Conservation (phyloP, 2,329 filamentous ascomycete species). For the Rutstroemia sp. region DNA sequence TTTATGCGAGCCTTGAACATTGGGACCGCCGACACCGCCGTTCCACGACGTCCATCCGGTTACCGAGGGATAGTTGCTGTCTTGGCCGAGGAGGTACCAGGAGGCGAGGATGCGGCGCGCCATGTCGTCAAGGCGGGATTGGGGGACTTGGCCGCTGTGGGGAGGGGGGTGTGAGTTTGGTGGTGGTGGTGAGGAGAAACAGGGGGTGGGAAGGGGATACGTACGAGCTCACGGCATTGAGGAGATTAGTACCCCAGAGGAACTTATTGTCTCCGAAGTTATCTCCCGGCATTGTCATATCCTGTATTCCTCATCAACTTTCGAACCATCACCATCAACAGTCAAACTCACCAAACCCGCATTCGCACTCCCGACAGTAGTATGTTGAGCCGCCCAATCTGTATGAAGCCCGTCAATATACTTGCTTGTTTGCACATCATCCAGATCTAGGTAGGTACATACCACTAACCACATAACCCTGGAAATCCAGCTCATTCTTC, state of each 20-base stretch:
- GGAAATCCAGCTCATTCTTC: conserved; percentile 70
- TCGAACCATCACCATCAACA: neutral
- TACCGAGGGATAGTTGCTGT: conserved; percentile 38
- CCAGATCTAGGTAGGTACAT: conserved; percentile 1
- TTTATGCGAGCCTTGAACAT: conserved; percentile 52
- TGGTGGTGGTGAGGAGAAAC: neutral
- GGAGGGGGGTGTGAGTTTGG: conserved; percentile 4
- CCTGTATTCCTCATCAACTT: conserved; percentile 14
- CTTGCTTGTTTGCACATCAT: too few relatives aligned
- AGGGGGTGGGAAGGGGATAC: neutral
- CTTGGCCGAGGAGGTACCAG: conserved; percentile 52
- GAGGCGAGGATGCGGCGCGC: conserved; percentile 54
- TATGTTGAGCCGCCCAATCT: conserved; percentile 74
- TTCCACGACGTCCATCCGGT: conserved; percentile 39
- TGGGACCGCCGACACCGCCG: conserved; percentile 27
- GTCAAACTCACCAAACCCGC: conserved; percentile 48
- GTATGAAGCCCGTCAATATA: conserved; percentile 11
- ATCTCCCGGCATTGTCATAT: conserved; percentile 76
- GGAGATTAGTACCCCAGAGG: conserved; percentile 49
- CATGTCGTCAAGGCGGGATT: conserved; percentile 60
- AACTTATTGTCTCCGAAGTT: conserved; percentile 43
- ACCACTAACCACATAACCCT: conserved; percentile 54
- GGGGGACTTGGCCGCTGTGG: conserved; percentile 46
- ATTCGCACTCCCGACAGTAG: conserved; percentile 56
- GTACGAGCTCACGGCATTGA: conserved; percentile 39